phyloP scores from a whole-genome alignment of 345 rosid species.

The Brassica rapa region DNA sequence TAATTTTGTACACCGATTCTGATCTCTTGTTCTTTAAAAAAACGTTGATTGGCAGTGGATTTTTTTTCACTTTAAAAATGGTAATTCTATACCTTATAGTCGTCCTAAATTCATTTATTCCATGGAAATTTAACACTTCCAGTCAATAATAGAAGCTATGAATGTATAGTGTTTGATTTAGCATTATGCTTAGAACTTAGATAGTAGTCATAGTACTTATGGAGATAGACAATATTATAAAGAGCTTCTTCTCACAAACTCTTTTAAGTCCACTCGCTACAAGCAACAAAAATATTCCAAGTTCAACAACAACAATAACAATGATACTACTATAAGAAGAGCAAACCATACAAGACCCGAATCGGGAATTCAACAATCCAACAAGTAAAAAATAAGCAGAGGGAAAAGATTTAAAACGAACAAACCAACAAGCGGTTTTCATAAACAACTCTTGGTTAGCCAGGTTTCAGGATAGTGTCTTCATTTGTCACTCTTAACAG shows the following conservation, averaged over 20 bases:
- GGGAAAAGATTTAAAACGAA: background rate
- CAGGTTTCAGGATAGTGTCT: slow-evolving; percentile 12
- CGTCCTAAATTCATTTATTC: background rate
- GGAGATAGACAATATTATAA: background rate
- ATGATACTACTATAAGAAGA: slow-evolving; percentile 3
- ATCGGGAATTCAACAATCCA: slow-evolving; percentile 25
- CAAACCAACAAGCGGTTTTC: slow-evolving; percentile 13
- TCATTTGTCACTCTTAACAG: slow-evolving; percentile 28
- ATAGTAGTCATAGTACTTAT: background rate
- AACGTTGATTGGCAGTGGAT: background rate
- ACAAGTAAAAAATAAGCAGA: slow-evolving; percentile 13
- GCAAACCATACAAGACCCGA: slow-evolving; percentile 18
- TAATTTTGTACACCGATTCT: background rate
- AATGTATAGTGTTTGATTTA: background rate
- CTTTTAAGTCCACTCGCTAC: slow-evolving; percentile 14
- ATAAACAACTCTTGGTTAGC: slow-evolving; percentile 30
- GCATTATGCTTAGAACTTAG: background rate
- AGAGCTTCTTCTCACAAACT: slow-evolving; percentile 32
- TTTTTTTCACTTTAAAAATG: background rate
- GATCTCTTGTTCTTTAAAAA: background rate
- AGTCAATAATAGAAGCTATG: background rate
- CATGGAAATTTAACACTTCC: background rate
- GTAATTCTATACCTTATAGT: background rate
- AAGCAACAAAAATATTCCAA: slow-evolving; percentile 24
- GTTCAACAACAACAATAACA: slow-evolving; percentile 10